Conservation (phyloP, 108 stramenopile species). For the Cyclotella sp. region DNA sequence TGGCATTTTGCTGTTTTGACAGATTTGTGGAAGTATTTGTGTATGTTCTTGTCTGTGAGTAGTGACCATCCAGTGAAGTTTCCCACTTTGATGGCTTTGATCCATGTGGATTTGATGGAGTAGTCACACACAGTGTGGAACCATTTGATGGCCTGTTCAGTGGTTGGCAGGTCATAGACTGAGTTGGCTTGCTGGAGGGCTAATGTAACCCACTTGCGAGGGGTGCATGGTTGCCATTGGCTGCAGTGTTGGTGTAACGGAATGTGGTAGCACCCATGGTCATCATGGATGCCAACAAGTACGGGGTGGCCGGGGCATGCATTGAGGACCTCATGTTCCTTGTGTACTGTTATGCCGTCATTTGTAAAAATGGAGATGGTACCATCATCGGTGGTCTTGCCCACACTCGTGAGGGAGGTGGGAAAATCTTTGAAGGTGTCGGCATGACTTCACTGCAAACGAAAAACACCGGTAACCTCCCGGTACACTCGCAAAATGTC, state of each 20-base stretch:
- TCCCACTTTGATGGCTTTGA: background rate
- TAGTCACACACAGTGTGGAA: too few species aligned
- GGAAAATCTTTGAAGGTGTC: too few species aligned
- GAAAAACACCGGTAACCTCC: too few species aligned
- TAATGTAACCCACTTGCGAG: background rate
- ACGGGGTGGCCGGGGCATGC: background rate
- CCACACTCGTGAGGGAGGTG: too few species aligned
- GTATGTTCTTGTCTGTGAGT: background rate
- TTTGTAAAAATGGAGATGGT: background rate
- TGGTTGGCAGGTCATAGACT: background rate
- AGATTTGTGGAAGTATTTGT: background rate
- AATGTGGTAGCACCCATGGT: background rate
- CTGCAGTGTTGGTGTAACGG: background rate
- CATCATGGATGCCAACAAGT: background rate
- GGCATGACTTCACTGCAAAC: too few species aligned
- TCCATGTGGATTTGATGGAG: too few species aligned
- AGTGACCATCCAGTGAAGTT: background rate
- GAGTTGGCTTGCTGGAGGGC: background rate
- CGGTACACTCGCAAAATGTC: too few species aligned
- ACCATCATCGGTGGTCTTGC: background rate
- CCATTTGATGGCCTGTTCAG: background rate
- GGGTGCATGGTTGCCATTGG: background rate
- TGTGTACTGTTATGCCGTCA: background rate
- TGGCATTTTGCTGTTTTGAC: background rate
- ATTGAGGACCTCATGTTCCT: background rate